Evolutionary conservation across 2,329 filamentous ascomycete genomes (phyloP), one percentile per base, ranked within the genome.

Genomic region (Elsinoe arachidis): DNA sequence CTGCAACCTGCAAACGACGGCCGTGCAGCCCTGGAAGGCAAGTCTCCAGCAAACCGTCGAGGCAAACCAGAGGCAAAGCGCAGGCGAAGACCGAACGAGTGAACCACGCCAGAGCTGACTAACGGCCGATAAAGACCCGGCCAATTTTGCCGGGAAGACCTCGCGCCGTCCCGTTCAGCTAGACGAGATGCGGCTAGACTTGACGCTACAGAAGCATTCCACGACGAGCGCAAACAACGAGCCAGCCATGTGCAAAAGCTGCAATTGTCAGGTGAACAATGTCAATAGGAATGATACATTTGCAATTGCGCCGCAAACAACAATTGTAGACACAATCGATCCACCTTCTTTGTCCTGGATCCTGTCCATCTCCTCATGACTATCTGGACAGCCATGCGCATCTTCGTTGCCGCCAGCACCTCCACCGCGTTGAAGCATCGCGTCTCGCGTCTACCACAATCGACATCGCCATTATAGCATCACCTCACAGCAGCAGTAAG

Each of bases 251-350:
- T 21, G 44, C 19, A 34, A 51, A 51, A 15, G 33, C 49, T 34
- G 49, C 49, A 35, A 35, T 52, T 52, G 47, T 52, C 47, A 52
- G 17, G 33, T 53, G 49, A 38, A 53, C 49, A 53, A 53, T 19
- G 49, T 21, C 19, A 23, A 39, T 26, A 39, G 49, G 49, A 53
- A 53, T 53, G 49, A 37, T 23, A 35, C 15, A 53, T 23, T 53
- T 35, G 3, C 49, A 37, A 53, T 39, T 39, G 15, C 34, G 49
- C 49, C 49, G 49, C 49, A 39, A 53, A 53, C 49, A 53, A 53
- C 35, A 38, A 37, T 39, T 17, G 14, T 14, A 15, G 19, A 33
- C 26, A 21, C 49, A 53, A 39, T 35, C 33, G 49, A 26, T 35
- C 17, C 49, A 11, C n/a, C 49, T 26, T 15, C 49, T 53, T 53